A percentile compares a stretch with the other conserved stretches of the same genome.
Evolutionary conservation across 2,329 filamentous ascomycete species (phyloP).

Genomic region (Aspergillus sp.): DNA sequence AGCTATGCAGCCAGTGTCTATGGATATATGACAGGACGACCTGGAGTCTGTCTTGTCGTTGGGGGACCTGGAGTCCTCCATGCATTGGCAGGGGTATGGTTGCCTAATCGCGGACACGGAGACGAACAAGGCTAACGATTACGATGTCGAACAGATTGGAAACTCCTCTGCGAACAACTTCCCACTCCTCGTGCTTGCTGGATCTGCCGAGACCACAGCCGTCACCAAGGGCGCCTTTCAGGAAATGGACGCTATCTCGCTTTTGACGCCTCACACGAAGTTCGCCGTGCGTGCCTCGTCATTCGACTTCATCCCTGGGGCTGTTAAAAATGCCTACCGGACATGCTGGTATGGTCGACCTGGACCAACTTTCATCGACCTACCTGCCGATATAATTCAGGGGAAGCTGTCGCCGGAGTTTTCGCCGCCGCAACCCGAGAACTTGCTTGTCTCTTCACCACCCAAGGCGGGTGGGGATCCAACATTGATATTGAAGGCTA

Average conservation of each 20-base stretch:
- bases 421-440: slow-evolving; percentile 26
- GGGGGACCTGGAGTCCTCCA: slow-evolving; percentile 60
- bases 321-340: slow-evolving; percentile 53
- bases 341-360: slow-evolving; percentile 55
- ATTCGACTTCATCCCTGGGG: slow-evolving; percentile 47
- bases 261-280: slow-evolving; percentile 56
- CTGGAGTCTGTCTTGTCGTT: slow-evolving; percentile 59
- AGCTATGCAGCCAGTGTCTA: slow-evolving; percentile 60
- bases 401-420: slow-evolving; percentile 26
- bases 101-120: not conserved
- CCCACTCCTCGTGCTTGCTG: slow-evolving; percentile 55
- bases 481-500: slow-evolving; percentile 43
- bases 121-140: not conserved
- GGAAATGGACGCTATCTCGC: slow-evolving; percentile 55
- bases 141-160: slow-evolving; percentile 36
- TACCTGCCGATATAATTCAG: slow-evolving; percentile 58
- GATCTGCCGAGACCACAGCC: slow-evolving; percentile 53
- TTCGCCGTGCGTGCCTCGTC: slow-evolving; percentile 48
- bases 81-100: slow-evolving; percentile 54
- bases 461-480: slow-evolving; percentile 49
- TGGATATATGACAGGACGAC: slow-evolving; percentile 57
- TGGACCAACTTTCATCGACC: slow-evolving; percentile 54
- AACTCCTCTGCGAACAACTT: slow-evolving; percentile 57
- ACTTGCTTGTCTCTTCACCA: slow-evolving; percentile 33
- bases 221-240: slow-evolving; percentile 57